Base-by-base conservation (phyloP, 2,329 filamentous ascomycete genomes). In the Clarireedia hainanense region DNA sequence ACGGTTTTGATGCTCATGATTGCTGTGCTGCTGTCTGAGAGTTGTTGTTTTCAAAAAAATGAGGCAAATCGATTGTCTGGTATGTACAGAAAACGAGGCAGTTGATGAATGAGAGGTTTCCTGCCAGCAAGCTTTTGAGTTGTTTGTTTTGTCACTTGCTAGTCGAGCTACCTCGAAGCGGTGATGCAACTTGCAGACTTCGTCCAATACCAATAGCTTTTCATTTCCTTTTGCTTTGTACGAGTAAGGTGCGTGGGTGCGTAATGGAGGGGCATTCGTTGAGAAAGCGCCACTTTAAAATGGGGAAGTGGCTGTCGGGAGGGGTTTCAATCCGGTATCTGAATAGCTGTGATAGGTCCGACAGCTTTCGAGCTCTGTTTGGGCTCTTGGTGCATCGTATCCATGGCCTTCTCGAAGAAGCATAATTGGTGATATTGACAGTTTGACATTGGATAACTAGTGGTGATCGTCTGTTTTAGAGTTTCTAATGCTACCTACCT, bases 1-100 rank as follows among this genome's bases (percentile, higher is more conserved):
- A 96, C 88, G 54, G 86, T 89, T 74, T 89, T 81, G 74, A 85
- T 75, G 71, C 77, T 81, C 90, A 96, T 94, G 69, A 62, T 80
- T 70, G 61, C 58, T 55, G 51, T 34, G 10, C 30, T 12, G 30
- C 3, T 34, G n/a, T 39, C 17, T 20, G 15, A 42, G 9, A 42
- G 39, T 6, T 42, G 5, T 42, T 20, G 17, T 42, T 42, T 20
- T 42, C 39, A 20, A 10, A 17, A 17, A 42, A 42, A 20, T 42
- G 39, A 42, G 17, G 17, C 15, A 42, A 20, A 20, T 42, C 7
- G 17, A 42, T 20, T 12, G 17, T 24, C 26, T 26, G 42, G 5
- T 45, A 45, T 23, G 17, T 45, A n/a, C 6, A 45, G 12, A 24
- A 26, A 14, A 23, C 7, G 24, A 45, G 23, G 42, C 12, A 45